Base-by-base conservation (phyloP, 306 rosid genomes). In the Cucurbita maxima region DNA sequence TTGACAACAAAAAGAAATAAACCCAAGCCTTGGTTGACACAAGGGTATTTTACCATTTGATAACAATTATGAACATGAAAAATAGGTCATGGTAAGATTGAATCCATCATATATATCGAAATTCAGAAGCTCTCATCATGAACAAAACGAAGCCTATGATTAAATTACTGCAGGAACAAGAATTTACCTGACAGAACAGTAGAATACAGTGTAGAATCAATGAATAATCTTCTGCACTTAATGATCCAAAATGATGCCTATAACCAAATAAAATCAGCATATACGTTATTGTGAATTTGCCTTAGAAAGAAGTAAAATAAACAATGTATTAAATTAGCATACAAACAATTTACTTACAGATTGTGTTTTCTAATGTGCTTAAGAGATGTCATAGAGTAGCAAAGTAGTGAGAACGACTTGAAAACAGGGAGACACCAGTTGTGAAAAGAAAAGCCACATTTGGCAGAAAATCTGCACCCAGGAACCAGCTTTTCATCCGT, bases 361-460 rank as follows among this genome's bases (percentile, higher is more conserved):
- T 86, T 84, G 76, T 81, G 79, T 73, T 73, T 82, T 79, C 66
- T 81, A 54, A 81, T 77, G 55, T 77, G 81, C 62, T 75, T 76
- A 20, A 11, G 75, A 57, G 91, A 75, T 75, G 88, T 78, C 58
- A 77, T 86, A 66, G 84, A 82, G 79, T 62, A 68, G 66, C 82
- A 85, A 59, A 94, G 83, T 75, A 88, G 83, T 18, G 84, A 82
- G 81, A 89, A 79, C 62, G 83, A 91, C 86, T 89, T 89, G 87
- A 88, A 94, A 75, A 85, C 82, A 36, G 97, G 99, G 74, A 88
- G 83, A 79, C 87, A 88, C 95, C 96, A 90, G 81, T 81, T 84
- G 54, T 80, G 74, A 63, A 84, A 73, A 79, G 79, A 64, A 60
- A 82, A 77, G 48, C 78, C 83, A 76, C 63, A 73, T 80, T 85